Conservation (phyloP, 106 monocot genomes). For the Acanthochlamys bracteata region DNA sequence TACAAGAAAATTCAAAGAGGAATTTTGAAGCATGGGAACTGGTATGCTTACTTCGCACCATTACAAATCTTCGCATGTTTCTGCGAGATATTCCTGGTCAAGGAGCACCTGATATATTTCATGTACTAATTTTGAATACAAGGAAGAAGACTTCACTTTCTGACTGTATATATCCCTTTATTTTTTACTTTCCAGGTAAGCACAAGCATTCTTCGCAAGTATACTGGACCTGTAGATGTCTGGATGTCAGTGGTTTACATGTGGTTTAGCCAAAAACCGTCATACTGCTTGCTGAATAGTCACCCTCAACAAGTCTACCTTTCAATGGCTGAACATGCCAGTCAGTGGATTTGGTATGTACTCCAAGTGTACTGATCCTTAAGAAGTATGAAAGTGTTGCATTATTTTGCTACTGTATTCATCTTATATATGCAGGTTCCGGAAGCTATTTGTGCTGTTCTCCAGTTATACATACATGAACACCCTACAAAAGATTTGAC, state of each 20-base stretch:
- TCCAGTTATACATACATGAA: slow-evolving; percentile 76
- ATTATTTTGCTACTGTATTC: no score
- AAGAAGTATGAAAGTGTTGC: no score
- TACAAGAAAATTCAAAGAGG: slow-evolving; percentile 12
- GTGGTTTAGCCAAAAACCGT: slow-evolving; percentile 10
- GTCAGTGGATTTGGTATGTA: slow-evolving; percentile 93
- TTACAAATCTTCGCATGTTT: no score
- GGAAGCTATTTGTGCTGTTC: slow-evolving; percentile 66
- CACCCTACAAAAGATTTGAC: slow-evolving; percentile 28
- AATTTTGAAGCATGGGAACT: slow-evolving; percentile 60
- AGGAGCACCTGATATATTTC: no score
- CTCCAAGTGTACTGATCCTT: no score
- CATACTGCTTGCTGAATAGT: slow-evolving; percentile 37
- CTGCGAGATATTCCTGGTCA: no score
- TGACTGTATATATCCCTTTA: no score
- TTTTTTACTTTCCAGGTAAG: slow-evolving; percentile 34
- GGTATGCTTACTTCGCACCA: slow-evolving; percentile 20
- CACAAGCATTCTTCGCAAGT: slow-evolving; percentile 59
- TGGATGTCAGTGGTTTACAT: slow-evolving; percentile 40
- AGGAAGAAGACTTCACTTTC: no score
- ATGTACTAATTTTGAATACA: no score
- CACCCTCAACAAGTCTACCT: slow-evolving; percentile 42
- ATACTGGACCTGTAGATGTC: slow-evolving; percentile 62
- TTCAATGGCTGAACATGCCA: slow-evolving; percentile 78
- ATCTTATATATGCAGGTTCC: slow-evolving; percentile 73